Evolutionary conservation across 1,284 basidiomycete genomes (phyloP).

Genomic region (Psilocybe mexicana): DNA sequence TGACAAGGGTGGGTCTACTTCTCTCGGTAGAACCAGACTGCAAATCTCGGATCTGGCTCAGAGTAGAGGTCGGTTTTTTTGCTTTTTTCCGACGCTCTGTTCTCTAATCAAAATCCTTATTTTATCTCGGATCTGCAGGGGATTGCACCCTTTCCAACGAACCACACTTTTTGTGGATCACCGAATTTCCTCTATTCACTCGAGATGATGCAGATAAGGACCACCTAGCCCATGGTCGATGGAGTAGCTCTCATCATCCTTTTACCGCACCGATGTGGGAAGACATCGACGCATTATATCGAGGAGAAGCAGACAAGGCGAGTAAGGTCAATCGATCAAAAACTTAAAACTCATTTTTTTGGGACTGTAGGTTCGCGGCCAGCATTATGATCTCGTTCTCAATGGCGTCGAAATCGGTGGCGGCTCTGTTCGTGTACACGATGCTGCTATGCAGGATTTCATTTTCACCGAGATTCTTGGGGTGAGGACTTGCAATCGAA

Average conservation of each 20-base stretch:
- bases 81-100: slow-evolving; percentile 6
- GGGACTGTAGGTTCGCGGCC: slow-evolving; percentile 73
- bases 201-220: slow-evolving; percentile 87
- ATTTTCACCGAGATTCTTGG: slow-evolving; percentile 80
- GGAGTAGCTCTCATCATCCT: slow-evolving; percentile 92
- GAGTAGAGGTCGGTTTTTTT: slow-evolving; percentile 50
- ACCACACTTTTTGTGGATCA: slow-evolving; percentile 93
- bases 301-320: slow-evolving; percentile 67
- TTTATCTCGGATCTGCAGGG: slow-evolving; percentile 37
- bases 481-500: slow-evolving; percentile 42
- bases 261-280: slow-evolving; percentile 95
- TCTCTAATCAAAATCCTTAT: slow-evolving; percentile 8
- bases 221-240: slow-evolving; percentile 79
- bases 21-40: slow-evolving; percentile 75
- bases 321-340: slow-evolving; percentile 22
- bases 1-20: slow-evolving; percentile 79
- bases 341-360: slow-evolving; percentile 7
- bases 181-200: slow-evolving; percentile 95
- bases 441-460: slow-evolving; percentile 81
- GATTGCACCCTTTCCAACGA: slow-evolving; percentile 50
- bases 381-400: slow-evolving; percentile 97
- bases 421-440: slow-evolving; percentile 91
- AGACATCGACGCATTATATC: slow-evolving; percentile 76
- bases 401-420: slow-evolving; percentile 95
- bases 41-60: slow-evolving; percentile 67